Conservation (phyloP, 208 protist species). For the Wallacemonas sp. region DNA sequence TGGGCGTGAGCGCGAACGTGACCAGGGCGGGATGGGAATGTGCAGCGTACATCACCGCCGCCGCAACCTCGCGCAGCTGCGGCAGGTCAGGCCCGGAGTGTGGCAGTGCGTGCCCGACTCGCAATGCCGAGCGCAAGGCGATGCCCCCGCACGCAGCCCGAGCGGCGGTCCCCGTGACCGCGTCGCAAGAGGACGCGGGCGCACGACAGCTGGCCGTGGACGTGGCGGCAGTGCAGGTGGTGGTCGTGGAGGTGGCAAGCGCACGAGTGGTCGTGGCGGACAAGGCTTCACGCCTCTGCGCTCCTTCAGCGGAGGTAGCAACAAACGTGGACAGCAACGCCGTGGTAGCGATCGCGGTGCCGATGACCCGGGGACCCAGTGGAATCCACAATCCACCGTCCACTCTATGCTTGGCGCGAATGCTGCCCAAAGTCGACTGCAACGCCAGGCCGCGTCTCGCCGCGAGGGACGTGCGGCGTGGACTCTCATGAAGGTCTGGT, state of each 20-base stretch:
- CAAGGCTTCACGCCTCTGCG: conserved; percentile 6
- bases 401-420: conserved; percentile 11
- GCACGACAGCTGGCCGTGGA: neutral
- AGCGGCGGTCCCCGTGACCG: no score
- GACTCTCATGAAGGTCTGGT: conserved; percentile 58
- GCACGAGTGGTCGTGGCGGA: neutral
- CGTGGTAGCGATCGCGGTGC: conserved; percentile 19
- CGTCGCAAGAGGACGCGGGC: neutral
- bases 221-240: neutral
- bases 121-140: conserved; percentile 32
- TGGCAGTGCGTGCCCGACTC: conserved; percentile 71
- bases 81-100: conserved; percentile 62
- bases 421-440: conserved; percentile 10
- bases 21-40: conserved; percentile 20
- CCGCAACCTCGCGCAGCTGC: conserved; percentile 66
- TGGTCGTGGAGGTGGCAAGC: conserved; percentile 1
- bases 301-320: conserved; percentile 14
- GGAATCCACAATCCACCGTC: conserved; percentile 8
- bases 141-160: conserved; percentile 15
- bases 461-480: conserved; percentile 23
- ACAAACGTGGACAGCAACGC: conserved; percentile 26
- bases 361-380: neutral
- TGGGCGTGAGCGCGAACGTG: conserved; percentile 1
- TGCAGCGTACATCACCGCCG: conserved; percentile 73
- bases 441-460: conserved; percentile 22